Conservation (phyloP, 75 land plant species). For the Pinus tabuliformis region DNA sequence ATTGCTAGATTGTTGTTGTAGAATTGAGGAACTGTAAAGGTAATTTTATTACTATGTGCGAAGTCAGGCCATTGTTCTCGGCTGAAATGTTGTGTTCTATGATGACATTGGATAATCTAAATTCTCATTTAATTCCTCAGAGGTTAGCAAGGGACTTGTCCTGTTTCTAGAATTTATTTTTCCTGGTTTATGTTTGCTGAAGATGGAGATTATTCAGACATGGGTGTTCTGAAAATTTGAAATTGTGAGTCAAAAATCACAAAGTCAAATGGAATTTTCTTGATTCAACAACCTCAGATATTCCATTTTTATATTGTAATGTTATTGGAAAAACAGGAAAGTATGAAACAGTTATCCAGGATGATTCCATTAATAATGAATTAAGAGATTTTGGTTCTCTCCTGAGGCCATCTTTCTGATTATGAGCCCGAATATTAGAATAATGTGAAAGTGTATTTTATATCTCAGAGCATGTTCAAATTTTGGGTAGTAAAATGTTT, state of each 20-base stretch:
- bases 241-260: neutral
- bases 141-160: neutral
- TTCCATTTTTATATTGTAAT: neutral
- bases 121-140: neutral
- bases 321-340: neutral
- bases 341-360: too few species aligned
- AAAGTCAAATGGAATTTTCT: neutral
- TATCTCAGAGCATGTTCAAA: neutral
- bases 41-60: neutral
- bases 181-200: neutral
- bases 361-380: neutral
- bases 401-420: neutral
- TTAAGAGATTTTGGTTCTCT: neutral
- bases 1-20: neutral
- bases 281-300: neutral
- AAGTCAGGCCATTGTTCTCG: neutral
- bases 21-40: neutral
- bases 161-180: neutral
- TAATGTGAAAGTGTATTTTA: too few species aligned
- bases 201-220: neutral
- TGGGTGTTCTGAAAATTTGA: neutral
- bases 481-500: neutral
- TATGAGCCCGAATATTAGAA: neutral
- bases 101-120: neutral
- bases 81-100: neutral